A percentile compares a stretch with the other conserved stretches of the same genome.
Evolutionary conservation across 306 rosid genomes (phyloP).

Genomic region (Trifolium repens): DNA sequence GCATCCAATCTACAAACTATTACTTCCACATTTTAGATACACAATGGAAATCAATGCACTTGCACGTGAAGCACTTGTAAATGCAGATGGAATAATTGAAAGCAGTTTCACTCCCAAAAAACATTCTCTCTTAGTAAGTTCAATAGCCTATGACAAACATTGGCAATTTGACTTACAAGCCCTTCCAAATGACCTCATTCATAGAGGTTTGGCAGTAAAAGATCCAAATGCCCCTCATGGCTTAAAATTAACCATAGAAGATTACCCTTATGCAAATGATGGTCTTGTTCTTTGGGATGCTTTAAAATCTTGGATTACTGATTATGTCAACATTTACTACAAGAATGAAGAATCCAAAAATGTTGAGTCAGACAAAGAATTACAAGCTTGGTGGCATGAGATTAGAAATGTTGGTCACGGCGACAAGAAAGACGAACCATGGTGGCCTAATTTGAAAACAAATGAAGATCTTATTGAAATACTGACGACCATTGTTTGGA

Average conservation of each 20-base stretch:
- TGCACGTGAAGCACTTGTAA: slow-evolving; percentile 71
- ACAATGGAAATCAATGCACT: slow-evolving; percentile 91
- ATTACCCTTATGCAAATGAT: slow-evolving; percentile 60
- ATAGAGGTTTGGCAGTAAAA: slow-evolving; percentile 63
- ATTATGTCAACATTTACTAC: slow-evolving; percentile 49
- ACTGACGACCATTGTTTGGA: slow-evolving; percentile 52
- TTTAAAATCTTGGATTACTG: slow-evolving; percentile 52
- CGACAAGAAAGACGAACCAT: slow-evolving; percentile 61
- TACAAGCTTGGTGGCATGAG: slow-evolving; percentile 88
- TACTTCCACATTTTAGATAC: slow-evolving; percentile 88
- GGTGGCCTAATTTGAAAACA: slow-evolving; percentile 58
- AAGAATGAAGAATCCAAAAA: background rate
- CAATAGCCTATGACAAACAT: slow-evolving; percentile 63
- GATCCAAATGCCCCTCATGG: slow-evolving; percentile 58
- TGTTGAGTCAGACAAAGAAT: slow-evolving; percentile 47
- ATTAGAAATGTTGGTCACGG: slow-evolving; percentile 49
- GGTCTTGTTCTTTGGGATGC: slow-evolving; percentile 57
- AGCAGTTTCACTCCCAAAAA: slow-evolving; percentile 55
- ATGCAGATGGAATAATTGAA: slow-evolving; percentile 69
- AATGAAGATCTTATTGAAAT: slow-evolving; percentile 43
- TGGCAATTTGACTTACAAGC: slow-evolving; percentile 77
- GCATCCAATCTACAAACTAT: slow-evolving; percentile 80
- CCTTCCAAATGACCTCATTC: slow-evolving; percentile 74
- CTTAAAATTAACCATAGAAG: slow-evolving; percentile 47
- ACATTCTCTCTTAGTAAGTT: slow-evolving; percentile 57